A percentile compares a stretch with the other conserved stretches of the same genome.
These are phyloP conservation scores for Hordeum vulgare DNA, from an alignment of 176 grass and related monocot genomes.

Conservation along the genomic window MorexV3_pseudomolecules_assembly NC_058523.1:273678003-273678502, in stretches of 20 bases:
- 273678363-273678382: background rate
- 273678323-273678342: constrained; percentile 1
- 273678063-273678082: constrained; percentile 86
- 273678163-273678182: background rate
- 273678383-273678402: constrained; percentile 12
- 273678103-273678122: constrained; percentile 75
- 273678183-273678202: background rate
- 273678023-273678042: constrained; percentile 61
- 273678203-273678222: constrained; percentile 79
- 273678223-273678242: constrained; percentile 60
- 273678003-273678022: constrained; percentile 65
- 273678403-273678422: constrained; percentile 28
- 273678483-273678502: constrained; percentile 35
- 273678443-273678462: constrained; percentile 23
- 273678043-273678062: constrained; percentile 86
- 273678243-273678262: constrained; percentile 49
- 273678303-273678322: constrained; percentile 33
- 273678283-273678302: constrained; percentile 55
- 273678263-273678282: constrained; percentile 43
- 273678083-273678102: constrained; percentile 66
- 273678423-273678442: constrained; percentile 58
- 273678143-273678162: constrained; percentile 8
- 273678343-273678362: background rate
- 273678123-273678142: constrained; percentile 59
- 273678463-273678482: constrained; percentile 51